Base-by-base conservation (phyloP, 345 rosid species). In the Anastatica hierochuntica region DNA sequence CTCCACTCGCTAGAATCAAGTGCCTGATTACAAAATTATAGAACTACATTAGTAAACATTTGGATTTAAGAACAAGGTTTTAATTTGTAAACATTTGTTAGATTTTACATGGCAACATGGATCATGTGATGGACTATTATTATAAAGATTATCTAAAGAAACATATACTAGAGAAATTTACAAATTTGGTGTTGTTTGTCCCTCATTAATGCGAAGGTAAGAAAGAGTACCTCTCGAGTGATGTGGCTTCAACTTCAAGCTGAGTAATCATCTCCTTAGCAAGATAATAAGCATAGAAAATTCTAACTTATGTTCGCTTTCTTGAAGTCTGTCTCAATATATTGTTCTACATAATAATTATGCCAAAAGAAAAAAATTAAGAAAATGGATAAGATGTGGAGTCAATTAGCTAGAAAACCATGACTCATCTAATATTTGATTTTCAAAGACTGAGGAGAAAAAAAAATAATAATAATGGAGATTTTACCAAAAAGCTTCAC, bases 1-100 rank as follows among this genome's bases (percentile, higher is more conserved):
- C 53, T 74, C 94, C 96, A 67, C 98, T 81, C 6, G 95, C 96
- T 43, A 88, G 94, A 74, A 83, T 80, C 79, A 86, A 68, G 53
- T 72, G 94, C 81, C 97, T 89, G 50, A 10, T 62, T 21, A 30
- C 1, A 15, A 39, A 23, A 27, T n/a, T n/a, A n/a, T n/a, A 13
- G 0, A 26, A 17, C 15, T 3, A 3, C 17, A 5, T 14, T 13
- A n/a, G n/a, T n/a, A n/a, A 54, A 33, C 31, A 8, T 34, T 41
- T 40, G 24, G 14, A 31, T 4, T 3, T 14, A 13, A 15, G 0
- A 41, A 43, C 20, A 41, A 36, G 33, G 21, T 29, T 2, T 21
- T 5, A 21, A 21, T 21, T 31, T 33, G 10, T 13, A 14, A n/a
- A 21, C 24, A 21, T 21, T 8, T 29, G 33, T 29, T 3, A 6